A percentile compares a stretch with the other conserved stretches of the same genome.
These are phyloP conservation scores for Aspergillus ibericus DNA, from an alignment of 2,329 filamentous ascomycete genomes.

Conservation along the genomic window DNA sequence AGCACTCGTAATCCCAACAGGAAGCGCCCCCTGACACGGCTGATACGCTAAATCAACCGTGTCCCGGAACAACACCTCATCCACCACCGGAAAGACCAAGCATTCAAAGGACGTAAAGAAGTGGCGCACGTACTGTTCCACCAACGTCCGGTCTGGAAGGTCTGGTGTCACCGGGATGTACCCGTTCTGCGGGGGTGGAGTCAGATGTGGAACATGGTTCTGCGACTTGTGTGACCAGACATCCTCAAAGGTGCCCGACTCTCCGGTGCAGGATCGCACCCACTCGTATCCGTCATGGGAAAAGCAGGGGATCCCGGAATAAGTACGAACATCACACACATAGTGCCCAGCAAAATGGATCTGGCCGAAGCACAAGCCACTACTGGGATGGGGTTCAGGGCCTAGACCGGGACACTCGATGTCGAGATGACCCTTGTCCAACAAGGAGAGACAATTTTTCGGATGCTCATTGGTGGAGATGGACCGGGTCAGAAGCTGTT, in stretches of 20 bases:
- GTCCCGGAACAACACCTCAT: neutral
- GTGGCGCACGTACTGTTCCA: neutral
- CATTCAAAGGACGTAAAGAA: neutral
- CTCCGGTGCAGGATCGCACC: conserved; percentile 1
- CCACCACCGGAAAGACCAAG: neutral
- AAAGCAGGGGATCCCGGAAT: conserved; percentile 1
- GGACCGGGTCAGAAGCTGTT: conserved; percentile 2
- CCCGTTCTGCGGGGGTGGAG: neutral
- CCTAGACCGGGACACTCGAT: neutral
- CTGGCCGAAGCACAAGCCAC: conserved; percentile 4
- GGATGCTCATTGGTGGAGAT: conserved; percentile 2
- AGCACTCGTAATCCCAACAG: neutral
- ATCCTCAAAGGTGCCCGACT: neutral
- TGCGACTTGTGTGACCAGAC: neutral
- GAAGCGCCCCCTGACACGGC: neutral
- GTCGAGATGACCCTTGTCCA: neutral
- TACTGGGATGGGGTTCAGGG: neutral
- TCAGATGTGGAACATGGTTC: neutral
- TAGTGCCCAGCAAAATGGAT: conserved; percentile 5
- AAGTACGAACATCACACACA: neutral
- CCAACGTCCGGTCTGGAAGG: neutral
- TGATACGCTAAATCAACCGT: neutral
- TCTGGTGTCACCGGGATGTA: neutral
- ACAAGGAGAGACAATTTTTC: neutral
- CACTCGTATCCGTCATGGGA: neutral